Evolutionary conservation across 352 stramenopile genomes (phyloP).

Genomic region (Globisporangium cederbergense): DNA sequence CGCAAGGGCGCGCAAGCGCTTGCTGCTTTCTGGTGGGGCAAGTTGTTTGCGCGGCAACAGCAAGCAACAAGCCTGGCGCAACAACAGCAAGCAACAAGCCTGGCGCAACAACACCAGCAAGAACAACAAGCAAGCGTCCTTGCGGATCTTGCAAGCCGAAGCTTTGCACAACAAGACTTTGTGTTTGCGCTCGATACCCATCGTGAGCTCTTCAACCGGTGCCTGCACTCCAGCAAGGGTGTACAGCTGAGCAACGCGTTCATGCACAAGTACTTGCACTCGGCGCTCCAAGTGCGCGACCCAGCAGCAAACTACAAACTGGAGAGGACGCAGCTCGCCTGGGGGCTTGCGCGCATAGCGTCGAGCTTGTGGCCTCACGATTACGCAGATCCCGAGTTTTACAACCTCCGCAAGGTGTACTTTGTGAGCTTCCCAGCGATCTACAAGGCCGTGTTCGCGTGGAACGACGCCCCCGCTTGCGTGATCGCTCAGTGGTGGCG

Average conservation of each 20-base stretch:
- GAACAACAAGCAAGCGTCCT: conserved; percentile 6
- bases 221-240: no score
- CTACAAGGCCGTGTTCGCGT: conserved; percentile 32
- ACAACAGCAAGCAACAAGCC: not conserved
- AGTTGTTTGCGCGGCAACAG: conserved; percentile 11
- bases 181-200: conserved; percentile 41
- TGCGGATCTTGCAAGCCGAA: conserved; percentile 20
- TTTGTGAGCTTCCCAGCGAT: conserved; percentile 28
- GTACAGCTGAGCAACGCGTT: conserved; percentile 15
- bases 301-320: conserved; percentile 17
- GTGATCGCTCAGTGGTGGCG: conserved; percentile 37
- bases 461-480: conserved; percentile 28
- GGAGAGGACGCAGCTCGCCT: conserved; percentile 23
- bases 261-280: conserved; percentile 24
- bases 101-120: not conserved
- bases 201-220: not conserved
- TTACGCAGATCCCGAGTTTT: conserved; percentile 18
- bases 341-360: conserved; percentile 22
- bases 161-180: conserved; percentile 31
- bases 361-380: not conserved
- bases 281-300: conserved; percentile 25
- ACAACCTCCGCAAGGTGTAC: conserved; percentile 32
- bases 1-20: conserved; percentile 15
- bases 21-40: conserved; percentile 39
- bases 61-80: not conserved